Evolutionary conservation across 108 stramenopile genomes (phyloP), one percentile per base, ranked within the genome.

Genomic region (Aureococcus anophagefferens): DNA sequence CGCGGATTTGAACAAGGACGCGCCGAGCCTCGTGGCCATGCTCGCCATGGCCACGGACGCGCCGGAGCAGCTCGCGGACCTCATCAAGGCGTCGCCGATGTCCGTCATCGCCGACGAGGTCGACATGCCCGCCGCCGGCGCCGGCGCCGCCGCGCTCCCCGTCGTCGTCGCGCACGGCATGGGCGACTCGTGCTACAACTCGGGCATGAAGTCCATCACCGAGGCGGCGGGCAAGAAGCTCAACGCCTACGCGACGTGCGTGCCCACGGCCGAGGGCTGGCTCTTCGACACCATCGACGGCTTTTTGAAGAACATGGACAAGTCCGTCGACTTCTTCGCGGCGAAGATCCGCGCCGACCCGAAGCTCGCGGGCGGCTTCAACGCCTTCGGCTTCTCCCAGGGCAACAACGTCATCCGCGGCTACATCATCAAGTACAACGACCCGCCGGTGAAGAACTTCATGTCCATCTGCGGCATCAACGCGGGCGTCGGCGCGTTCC

Each of bases 111-210:
- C 32, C 25, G 33, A 35, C 35, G 59, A 59, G 51, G 30, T 70
- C 31, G 59, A 32, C 25, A 33, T 62, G 29, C 59, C 46, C 32
- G 63, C 62, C 14, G 36, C 35, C 70, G 5, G 17, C 33, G 63
- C 33, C 34, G 70, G 30, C 32, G 45, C 33, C 33, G 13, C 70
- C 17, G 63, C 62, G 5, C 33, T 64, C 33, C 70, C 70, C 4
- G 35, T 64, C 35, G 70, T 71, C 11, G 30, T 37, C 28, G 70
- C 70, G 14, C 70, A 71, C 33, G 70, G 70, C 33, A 71, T 71
- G 70, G 90, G 88, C 17, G 90, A 91, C 75, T 78, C 78, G 0
- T 91, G 90, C 77, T 89, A 86, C 81, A 91, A 91, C 76, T 32
- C 62, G 4, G 90, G 90, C 28, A 87, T 91, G 85, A 77, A 83